phyloP scores from a whole-genome alignment of 805 yeast species.

The Monosporozyma servazzii region DNA sequence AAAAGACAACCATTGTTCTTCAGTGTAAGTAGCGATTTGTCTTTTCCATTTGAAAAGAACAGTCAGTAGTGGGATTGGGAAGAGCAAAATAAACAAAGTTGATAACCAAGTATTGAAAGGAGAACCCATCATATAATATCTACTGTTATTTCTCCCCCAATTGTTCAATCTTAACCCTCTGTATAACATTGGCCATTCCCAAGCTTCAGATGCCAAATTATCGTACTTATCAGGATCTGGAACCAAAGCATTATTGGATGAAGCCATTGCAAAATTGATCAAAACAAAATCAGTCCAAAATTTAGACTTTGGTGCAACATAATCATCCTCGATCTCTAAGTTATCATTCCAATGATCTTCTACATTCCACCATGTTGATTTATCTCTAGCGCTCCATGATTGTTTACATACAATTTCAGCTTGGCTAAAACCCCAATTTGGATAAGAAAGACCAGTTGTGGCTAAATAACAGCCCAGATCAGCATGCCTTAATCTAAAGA shows the following conservation, averaged over 20 bases:
- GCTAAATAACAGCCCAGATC: constrained; percentile 75
- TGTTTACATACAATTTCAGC: constrained; percentile 85
- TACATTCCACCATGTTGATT: constrained; percentile 83
- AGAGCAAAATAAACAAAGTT: constrained; percentile 45
- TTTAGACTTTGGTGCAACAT: constrained; percentile 55
- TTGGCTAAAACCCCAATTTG: constrained; percentile 97
- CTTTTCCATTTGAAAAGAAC: constrained; percentile 56
- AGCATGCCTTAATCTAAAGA: constrained; percentile 64
- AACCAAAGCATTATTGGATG: constrained; percentile 71
- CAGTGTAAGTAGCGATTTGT: constrained; percentile 43
- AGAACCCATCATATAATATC: constrained; percentile 64
- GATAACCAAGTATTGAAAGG: constrained; percentile 77
- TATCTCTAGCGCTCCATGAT: constrained; percentile 61
- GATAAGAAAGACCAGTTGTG: constrained; percentile 71
- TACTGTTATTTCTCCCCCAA: constrained; percentile 50
- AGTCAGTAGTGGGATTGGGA: constrained; percentile 36
- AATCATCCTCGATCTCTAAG: constrained; percentile 44
- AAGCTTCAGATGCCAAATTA: constrained; percentile 59
- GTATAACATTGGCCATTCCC: constrained; percentile 85
- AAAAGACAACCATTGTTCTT: constrained; percentile 33
- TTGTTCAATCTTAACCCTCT: constrained; percentile 69
- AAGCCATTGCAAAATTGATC: constrained; percentile 79
- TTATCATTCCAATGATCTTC: constrained; percentile 57
- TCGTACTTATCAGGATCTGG: constrained; percentile 73
- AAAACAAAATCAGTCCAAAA: constrained; percentile 70